Percentiles rank a stretch among this genome's conserved stretches.
Conservation (phyloP, 2,329 filamentous ascomycete species). For the Diaporthe sp. region DNA sequence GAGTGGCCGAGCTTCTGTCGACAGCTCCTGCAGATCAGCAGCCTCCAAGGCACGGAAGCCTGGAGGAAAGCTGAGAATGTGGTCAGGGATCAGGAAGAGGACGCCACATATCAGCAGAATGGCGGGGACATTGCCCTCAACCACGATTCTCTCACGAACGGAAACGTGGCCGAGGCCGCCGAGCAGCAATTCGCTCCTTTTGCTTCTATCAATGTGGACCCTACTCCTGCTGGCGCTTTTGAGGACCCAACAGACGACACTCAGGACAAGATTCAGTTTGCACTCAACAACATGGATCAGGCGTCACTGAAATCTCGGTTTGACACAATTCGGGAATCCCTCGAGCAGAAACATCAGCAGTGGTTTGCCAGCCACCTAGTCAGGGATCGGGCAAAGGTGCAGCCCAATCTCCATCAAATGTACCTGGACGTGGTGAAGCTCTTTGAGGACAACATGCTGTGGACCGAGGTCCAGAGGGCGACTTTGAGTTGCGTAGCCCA, state of each 20-base stretch:
- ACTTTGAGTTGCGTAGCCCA: slow-evolving; percentile 89
- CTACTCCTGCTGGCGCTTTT: slow-evolving; percentile 74
- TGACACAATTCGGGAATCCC: slow-evolving; percentile 81
- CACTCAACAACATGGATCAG: slow-evolving; percentile 95
- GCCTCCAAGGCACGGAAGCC: slow-evolving; percentile 86
- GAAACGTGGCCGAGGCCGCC: slow-evolving; percentile 70
- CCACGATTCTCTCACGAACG: slow-evolving; percentile 75
- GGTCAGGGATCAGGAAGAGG: slow-evolving; percentile 76
- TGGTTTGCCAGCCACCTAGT: slow-evolving; percentile 98
- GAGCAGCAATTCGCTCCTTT: slow-evolving; percentile 77
- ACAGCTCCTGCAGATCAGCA: slow-evolving; percentile 84
- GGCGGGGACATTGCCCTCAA: slow-evolving; percentile 57
- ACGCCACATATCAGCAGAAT: slow-evolving; percentile 68
- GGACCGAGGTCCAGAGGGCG: slow-evolving; percentile 91
- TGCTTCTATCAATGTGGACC: slow-evolving; percentile 81
- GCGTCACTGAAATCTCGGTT: slow-evolving; percentile 89
- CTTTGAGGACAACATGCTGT: slow-evolving; percentile 83
- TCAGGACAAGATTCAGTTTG: slow-evolving; percentile 95
- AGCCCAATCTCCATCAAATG: slow-evolving; percentile 95
- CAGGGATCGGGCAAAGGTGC: slow-evolving; percentile 95
- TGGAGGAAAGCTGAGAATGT: slow-evolving; percentile 87
- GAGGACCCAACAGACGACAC: slow-evolving; percentile 87
- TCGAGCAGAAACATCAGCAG: slow-evolving; percentile 87
- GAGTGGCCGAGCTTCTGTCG: slow-evolving; percentile 98
- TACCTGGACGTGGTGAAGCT: slow-evolving; percentile 91